These are phyloP conservation scores for Fusarium oxysporum DNA, from an alignment of 2,329 filamentous ascomycete species.

Conservation along the genomic window DNA sequence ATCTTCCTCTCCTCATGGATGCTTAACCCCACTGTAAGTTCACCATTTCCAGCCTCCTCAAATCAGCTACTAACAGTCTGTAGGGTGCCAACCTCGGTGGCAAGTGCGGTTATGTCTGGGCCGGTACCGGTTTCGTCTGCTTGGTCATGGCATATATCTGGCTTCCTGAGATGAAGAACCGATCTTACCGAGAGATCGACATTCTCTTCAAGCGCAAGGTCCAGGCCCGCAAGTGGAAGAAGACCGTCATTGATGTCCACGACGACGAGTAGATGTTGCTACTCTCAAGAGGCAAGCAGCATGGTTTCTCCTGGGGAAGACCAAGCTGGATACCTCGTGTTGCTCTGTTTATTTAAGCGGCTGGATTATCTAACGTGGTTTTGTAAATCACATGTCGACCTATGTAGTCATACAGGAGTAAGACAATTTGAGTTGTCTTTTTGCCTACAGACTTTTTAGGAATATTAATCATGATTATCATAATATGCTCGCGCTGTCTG, in stretches of 20 bases:
- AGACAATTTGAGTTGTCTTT: background rate
- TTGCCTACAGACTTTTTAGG: background rate
- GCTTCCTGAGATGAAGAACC: conserved; percentile 67
- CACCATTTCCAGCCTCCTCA: fast-evolving
- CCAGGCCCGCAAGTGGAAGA: conserved; percentile 65
- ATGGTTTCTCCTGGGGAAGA: background rate
- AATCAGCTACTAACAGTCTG: conserved; percentile 41
- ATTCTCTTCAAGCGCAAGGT: conserved; percentile 67
- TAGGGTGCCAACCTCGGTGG: conserved; percentile 59
- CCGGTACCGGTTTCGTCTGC: conserved; percentile 67
- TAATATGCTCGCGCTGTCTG: fast-evolving
- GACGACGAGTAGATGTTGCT: conserved; percentile 68
- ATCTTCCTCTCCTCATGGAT: conserved; percentile 72
- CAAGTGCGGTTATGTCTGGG: conserved; percentile 71
- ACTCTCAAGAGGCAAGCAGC: background rate
- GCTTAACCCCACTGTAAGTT: conserved; percentile 65
- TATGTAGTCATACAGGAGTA: background rate
- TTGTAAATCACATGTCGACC: background rate
- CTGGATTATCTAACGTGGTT: conserved; percentile 1
- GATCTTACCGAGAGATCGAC: conserved; percentile 71
- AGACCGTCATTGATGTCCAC: conserved; percentile 66
- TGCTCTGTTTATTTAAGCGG: conserved; percentile 12
- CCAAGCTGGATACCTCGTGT: background rate
- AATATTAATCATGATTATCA: conserved; percentile 2
- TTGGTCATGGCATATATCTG: conserved; percentile 60